Base-by-base conservation (phyloP, 1,284 basidiomycete genomes). In the Leccinum huronense region DNA sequence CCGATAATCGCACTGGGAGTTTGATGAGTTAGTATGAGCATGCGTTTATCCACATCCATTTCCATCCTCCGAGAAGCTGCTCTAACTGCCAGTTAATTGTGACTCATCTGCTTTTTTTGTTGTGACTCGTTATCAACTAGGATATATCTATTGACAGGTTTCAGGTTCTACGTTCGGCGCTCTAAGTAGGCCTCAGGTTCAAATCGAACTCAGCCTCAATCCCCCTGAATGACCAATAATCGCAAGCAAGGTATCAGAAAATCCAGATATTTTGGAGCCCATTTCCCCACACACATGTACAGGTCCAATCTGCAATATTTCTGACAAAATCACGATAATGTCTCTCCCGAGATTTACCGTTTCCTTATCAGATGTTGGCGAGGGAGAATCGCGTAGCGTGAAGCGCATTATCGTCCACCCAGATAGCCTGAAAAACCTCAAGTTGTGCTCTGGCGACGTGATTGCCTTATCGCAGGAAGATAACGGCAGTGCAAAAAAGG, bases 361-460 rank as follows among this genome's bases (percentile, higher is more conserved):
- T 56, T 75, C 77, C 59, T 58, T 80, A 42, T 70, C 77, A 53
- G 78, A 80, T 56, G 65, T 69, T 40, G 69, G 72, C 62, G 83
- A 83, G 58, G 71, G 76, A 33, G 73, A 76, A 63, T 79, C 79
- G 68, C 87, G 87, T 69, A 81, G 84, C 60, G 80, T 80, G 38
- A 82, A 85, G 71, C 88, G 90, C 66, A 76, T 94, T 72, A 77
- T 87, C 69, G 75, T 93, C 70, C 86, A 88, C 68, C 78, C 83
- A 57, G 90, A 91, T 61, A 72, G 82, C 55, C 75, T 94, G 57
- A 91, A 88, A 71, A 73, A 80, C 33, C 74, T 82, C 36, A 91
- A 86, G 76, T 71, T 90, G 9, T 84, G 80, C 61, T 88, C 91
- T 34, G 90, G 90, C 14, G 91, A 94, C 74, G 79, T 88, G 14